phyloP scores from a whole-genome alignment of 2,329 filamentous ascomycete species.

The Colletotrichum abscissum region DNA sequence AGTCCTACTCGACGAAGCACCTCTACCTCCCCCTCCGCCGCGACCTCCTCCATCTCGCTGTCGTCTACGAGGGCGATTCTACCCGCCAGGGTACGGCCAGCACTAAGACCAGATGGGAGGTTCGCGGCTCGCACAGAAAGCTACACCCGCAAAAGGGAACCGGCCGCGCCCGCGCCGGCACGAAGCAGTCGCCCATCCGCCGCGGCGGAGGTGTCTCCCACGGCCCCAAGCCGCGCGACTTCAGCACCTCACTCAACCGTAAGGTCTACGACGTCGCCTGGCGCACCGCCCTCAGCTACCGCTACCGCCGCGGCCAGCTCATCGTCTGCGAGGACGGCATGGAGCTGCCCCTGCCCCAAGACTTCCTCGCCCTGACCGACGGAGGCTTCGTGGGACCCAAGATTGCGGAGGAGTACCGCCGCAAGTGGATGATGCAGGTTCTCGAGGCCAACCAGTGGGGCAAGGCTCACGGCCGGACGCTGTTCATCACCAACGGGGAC shows the following conservation, averaged over 20 bases:
- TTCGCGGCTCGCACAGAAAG: conserved; percentile 86
- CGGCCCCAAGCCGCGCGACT: conserved; percentile 93
- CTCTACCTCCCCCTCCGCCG: conserved; percentile 87
- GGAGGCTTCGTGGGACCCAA: conserved; percentile 56
- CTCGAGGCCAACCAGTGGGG: conserved; percentile 79
- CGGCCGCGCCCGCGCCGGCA: conserved; percentile 82
- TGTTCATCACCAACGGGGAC: conserved; percentile 76
- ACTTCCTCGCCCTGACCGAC: conserved; percentile 56
- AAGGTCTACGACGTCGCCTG: conserved; percentile 97
- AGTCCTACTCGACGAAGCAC: conserved; percentile 83
- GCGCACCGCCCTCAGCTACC: conserved; percentile 92
- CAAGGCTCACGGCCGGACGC: conserved; percentile 73
- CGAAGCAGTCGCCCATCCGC: conserved; percentile 83
- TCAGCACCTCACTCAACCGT: conserved; percentile 81
- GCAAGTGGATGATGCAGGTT: conserved; percentile 74
- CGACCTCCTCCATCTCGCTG: conserved; percentile 91
- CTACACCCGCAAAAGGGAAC: conserved; percentile 87
- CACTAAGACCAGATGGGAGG: conserved; percentile 83
- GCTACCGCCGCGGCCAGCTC: conserved; percentile 88
- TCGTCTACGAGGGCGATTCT: conserved; percentile 91
- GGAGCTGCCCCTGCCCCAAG: conserved; percentile 70
- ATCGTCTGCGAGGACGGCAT: conserved; percentile 84
- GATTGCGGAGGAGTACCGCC: conserved; percentile 66
- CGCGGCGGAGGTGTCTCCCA: conserved; percentile 88
- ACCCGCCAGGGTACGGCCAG: conserved; percentile 88